Evolutionary conservation across 75 land plant species (phyloP), one percentile per base, ranked within the genome.

Genomic region (Cupressus sempervirens): DNA sequence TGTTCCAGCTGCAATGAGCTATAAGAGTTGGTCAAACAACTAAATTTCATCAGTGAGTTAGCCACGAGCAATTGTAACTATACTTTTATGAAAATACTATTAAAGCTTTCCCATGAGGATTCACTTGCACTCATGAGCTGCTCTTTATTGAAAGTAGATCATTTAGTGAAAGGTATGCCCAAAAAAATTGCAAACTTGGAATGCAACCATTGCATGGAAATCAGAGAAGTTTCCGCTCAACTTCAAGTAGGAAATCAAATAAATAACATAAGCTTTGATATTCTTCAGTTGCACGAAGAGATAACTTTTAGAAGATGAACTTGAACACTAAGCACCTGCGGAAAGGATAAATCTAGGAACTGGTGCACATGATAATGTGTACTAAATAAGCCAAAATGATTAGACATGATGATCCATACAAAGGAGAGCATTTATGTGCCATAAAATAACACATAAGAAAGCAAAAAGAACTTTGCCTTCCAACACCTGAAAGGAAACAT

Each of bases 191-290:
- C 83, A 36, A 40, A 91, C 89, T 80, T 95, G 99, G 36, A 94
- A 88, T 2, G 84, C 76, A 20, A 97, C 99, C 99, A 95, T 97
- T 11, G 91, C 88, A 46, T 87, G 87, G 81, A 97, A 77, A 5
- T 91, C 92, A 45, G 38, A 93, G 53, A 79, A 96, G 87, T 65
- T 12, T 83, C 40, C 46, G 75, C 87, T 95, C 93, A 58, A 95
- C 85, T 76, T 86, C 87, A 20, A 35, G n/a, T n/a, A 58, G 23
- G 65, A 58, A 58, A 58, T 58, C 65, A 58, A 58, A 18, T 0
- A 58, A 58, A 16, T 16, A 15, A 3, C 65, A 58, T 58, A 58
- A 58, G 65, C 4, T 23, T 58, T 7, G 26, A 58, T 58, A 18
- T 23, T 58, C 65, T 58, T 58, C 65, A 36, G 40, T 20, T 58